Evolutionary conservation across 768 basidiomycete species (phyloP).

Genomic region (Agaricus blazei): DNA sequence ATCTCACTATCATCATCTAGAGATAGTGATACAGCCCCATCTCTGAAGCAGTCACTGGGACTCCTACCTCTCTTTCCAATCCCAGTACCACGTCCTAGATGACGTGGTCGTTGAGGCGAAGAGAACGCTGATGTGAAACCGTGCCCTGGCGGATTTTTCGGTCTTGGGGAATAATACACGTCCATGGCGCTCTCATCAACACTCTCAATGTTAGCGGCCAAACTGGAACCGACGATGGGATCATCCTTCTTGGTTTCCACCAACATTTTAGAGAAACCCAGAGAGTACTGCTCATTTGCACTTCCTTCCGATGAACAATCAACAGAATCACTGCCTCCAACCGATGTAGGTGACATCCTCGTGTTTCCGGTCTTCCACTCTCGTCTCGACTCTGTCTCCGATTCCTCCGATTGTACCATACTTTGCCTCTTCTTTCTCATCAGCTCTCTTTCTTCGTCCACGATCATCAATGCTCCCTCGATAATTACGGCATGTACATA

Average conservation of each 20-base stretch:
- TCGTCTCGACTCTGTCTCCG: background rate
- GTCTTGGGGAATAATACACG: background rate
- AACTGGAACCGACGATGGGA: background rate
- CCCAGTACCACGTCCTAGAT: background rate
- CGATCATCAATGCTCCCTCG: slow-evolving; percentile 72
- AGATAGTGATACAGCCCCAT: slow-evolving; percentile 31
- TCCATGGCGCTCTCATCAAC: background rate
- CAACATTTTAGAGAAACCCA: background rate
- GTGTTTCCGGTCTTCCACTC: slow-evolving; percentile 9
- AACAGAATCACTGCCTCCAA: no score
- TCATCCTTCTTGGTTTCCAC: background rate
- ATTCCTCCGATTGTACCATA: slow-evolving; percentile 14
- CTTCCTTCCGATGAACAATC: no score
- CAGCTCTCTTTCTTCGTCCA: slow-evolving; percentile 61
- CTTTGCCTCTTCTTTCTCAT: slow-evolving; percentile 14
- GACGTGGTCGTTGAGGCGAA: slow-evolving; percentile 1
- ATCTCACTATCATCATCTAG: slow-evolving; percentile 45
- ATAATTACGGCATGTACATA: slow-evolving; percentile 87
- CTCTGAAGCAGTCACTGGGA: slow-evolving; percentile 63
- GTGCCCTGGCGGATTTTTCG: background rate
- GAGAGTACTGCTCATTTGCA: no score
- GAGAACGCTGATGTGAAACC: background rate
- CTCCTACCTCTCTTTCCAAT: slow-evolving; percentile 62
- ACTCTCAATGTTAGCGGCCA: background rate
- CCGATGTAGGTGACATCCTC: background rate